Evolutionary conservation across 164 flowering plant species (phyloP).

Genomic region (Akebia trifoliata): DNA sequence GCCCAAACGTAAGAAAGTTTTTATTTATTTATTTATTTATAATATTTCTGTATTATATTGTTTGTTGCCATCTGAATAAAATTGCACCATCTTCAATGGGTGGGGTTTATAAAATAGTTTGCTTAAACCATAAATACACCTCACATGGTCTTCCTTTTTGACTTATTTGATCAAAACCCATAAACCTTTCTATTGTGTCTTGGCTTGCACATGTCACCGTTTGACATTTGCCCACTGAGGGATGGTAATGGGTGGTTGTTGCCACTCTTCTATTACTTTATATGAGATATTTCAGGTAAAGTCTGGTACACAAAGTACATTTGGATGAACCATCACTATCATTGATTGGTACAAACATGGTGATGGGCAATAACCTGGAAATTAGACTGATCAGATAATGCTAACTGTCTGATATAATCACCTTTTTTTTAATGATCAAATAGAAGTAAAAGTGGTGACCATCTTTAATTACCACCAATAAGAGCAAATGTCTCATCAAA

Average conservation of each 20-base stretch:
- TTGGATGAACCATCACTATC: neutral
- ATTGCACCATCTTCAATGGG: conserved; percentile 5
- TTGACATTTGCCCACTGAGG: conserved; percentile 12
- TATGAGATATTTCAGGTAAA: neutral
- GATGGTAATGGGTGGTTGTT: neutral
- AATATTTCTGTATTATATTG: conserved; percentile 1
- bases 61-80: conserved; percentile 22
- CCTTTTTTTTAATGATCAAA: too few relatives aligned
- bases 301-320: neutral
- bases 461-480: too few relatives aligned
- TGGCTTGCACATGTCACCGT: conserved; percentile 28
- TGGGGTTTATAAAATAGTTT: conserved; percentile 2
- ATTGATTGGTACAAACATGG: too few relatives aligned
- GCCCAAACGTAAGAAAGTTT: conserved; percentile 20
- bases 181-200: conserved; percentile 3
- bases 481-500: too few relatives aligned
- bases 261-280: neutral
- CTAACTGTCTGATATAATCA: too few relatives aligned
- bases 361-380: too few relatives aligned
- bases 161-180: conserved; percentile 15
- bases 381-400: too few relatives aligned
- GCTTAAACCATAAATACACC: conserved; percentile 11
- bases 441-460: too few relatives aligned
- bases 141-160: conserved; percentile 33
- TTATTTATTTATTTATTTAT: neutral